phyloP scores from a whole-genome alignment of 2,329 filamentous ascomycete genomes.

The Exophiala dermatitidis region DNA sequence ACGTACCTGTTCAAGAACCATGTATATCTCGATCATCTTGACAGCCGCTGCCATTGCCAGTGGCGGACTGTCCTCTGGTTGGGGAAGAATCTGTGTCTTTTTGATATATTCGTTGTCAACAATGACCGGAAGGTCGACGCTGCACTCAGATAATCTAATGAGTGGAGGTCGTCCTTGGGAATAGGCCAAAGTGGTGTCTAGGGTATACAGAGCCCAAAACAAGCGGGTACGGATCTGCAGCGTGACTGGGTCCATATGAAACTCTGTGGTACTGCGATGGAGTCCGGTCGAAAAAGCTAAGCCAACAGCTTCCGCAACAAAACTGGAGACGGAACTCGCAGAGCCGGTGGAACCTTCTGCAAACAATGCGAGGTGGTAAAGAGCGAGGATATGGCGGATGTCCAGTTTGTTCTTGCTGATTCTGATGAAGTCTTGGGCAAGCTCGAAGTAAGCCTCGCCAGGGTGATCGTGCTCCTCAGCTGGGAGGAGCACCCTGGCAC shows the following conservation, averaged over 20 bases:
- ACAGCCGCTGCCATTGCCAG: constrained; percentile 11
- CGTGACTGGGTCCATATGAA: constrained; percentile 11
- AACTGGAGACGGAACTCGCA: constrained; percentile 6
- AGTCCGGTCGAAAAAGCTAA: constrained; percentile 8
- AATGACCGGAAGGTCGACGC: constrained; percentile 11
- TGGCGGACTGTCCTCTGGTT: constrained; percentile 6
- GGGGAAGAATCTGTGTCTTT: constrained; percentile 10
- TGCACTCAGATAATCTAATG: constrained; percentile 9
- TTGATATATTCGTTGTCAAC: constrained; percentile 9
- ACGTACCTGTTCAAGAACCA: constrained; percentile 9
- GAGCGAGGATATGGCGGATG: constrained; percentile 10
- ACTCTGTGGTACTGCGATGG: constrained; percentile 10
- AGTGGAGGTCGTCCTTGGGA: constrained; percentile 8
- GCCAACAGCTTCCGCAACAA: constrained; percentile 9
- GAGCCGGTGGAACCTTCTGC: constrained; percentile 5
- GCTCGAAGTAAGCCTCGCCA: constrained; percentile 10
- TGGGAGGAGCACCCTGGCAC: constrained; percentile 5
- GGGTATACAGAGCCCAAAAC: constrained; percentile 9
- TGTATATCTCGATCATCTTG: constrained; percentile 12
- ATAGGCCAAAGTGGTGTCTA: constrained; percentile 9
- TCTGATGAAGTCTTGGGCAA: constrained; percentile 9
- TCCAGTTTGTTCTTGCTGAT: constrained; percentile 13
- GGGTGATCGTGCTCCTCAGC: constrained; percentile 2
- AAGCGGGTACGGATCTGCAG: constrained; percentile 10
- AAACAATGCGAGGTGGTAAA: constrained; percentile 11